A percentile compares a stretch with the other conserved stretches of the same genome.
Conservation (phyloP, 2,329 filamentous ascomycete genomes). For the Colletotrichum sp. region DNA sequence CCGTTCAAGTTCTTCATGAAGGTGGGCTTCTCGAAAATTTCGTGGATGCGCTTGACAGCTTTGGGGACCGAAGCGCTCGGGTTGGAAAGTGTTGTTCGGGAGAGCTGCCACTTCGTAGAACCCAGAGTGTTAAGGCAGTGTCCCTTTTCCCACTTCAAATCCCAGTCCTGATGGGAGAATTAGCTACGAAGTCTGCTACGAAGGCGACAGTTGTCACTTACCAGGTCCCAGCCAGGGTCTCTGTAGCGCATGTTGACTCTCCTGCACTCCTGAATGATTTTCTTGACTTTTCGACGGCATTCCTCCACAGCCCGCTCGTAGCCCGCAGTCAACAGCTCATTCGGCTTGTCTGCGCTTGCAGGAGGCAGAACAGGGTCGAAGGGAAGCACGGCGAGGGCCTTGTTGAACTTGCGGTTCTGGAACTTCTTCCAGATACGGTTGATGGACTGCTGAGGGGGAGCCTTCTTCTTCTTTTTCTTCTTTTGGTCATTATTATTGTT, state of each 20-base stretch:
- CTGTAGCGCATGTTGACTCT: slow-evolving; percentile 82
- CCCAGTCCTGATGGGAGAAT: slow-evolving; percentile 56
- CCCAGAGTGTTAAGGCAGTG: slow-evolving; percentile 60
- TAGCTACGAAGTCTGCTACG: not conserved
- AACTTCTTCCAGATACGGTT: slow-evolving; percentile 71
- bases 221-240: slow-evolving; percentile 65
- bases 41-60: slow-evolving; percentile 76
- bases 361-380: slow-evolving; percentile 63
- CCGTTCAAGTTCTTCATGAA: slow-evolving; percentile 72
- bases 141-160: slow-evolving; percentile 69
- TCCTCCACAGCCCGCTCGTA: slow-evolving; percentile 70
- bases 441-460: slow-evolving; percentile 70
- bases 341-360: slow-evolving; percentile 56
- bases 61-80: slow-evolving; percentile 64
- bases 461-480: slow-evolving; percentile 62
- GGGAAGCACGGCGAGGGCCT: slow-evolving; percentile 69
- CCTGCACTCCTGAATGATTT: slow-evolving; percentile 69
- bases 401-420: slow-evolving; percentile 64
- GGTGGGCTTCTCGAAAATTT: slow-evolving; percentile 76
- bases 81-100: slow-evolving; percentile 46
- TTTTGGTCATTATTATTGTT: slow-evolving; percentile 45
- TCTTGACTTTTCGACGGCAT: slow-evolving; percentile 66
- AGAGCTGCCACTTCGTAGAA: slow-evolving; percentile 56
- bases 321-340: slow-evolving; percentile 63
- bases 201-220: slow-evolving; percentile 37